These are phyloP conservation scores for Harrya chromipes DNA, from an alignment of 768 basidiomycete species.

Conservation along the genomic window DNA sequence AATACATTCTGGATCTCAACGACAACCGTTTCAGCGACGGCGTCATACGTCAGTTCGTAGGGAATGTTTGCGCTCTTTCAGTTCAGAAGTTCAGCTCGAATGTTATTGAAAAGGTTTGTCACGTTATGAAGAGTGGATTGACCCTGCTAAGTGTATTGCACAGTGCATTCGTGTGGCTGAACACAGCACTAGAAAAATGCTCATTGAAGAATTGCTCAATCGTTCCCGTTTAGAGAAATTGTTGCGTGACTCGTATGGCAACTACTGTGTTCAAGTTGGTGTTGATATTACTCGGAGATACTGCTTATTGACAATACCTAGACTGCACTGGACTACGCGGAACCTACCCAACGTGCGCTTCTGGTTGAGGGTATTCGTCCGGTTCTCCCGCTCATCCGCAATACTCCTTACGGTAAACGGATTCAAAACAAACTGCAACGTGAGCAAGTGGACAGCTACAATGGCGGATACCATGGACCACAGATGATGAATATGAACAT, in stretches of 20 bases:
- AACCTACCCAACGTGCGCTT: constrained; percentile 85
- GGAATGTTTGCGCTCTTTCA: constrained; percentile 95
- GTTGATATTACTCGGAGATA: constrained; percentile 1
- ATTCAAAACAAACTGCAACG: constrained; percentile 99
- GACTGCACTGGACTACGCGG: constrained; percentile 97
- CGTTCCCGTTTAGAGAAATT: constrained; percentile 94
- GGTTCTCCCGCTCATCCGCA: constrained; percentile 96
- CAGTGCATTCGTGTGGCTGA: constrained; percentile 92
- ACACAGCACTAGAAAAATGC: constrained; percentile 87
- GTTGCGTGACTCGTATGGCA: constrained; percentile 93
- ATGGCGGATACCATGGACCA: constrained; percentile 55
- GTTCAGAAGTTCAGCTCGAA: constrained; percentile 99
- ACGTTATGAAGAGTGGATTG: not conserved
- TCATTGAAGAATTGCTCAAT: constrained; percentile 94
- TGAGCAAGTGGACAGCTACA: constrained; percentile 75
- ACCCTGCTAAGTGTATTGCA: not conserved
- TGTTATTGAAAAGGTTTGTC: constrained; percentile 87
- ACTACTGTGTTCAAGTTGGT: constrained; percentile 87
- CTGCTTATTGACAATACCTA: constrained; percentile 34
- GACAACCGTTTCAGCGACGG: constrained; percentile 98
- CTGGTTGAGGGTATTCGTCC: constrained; percentile 98
- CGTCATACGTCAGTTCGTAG: constrained; percentile 95
- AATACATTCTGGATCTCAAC: constrained; percentile 98
- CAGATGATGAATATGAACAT: constrained; percentile 58
- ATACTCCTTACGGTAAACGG: constrained; percentile 98